Evolutionary conservation across 441 rosid species (phyloP), one percentile per base, ranked within the genome.

Genomic region (Aleurites moluccanus): DNA sequence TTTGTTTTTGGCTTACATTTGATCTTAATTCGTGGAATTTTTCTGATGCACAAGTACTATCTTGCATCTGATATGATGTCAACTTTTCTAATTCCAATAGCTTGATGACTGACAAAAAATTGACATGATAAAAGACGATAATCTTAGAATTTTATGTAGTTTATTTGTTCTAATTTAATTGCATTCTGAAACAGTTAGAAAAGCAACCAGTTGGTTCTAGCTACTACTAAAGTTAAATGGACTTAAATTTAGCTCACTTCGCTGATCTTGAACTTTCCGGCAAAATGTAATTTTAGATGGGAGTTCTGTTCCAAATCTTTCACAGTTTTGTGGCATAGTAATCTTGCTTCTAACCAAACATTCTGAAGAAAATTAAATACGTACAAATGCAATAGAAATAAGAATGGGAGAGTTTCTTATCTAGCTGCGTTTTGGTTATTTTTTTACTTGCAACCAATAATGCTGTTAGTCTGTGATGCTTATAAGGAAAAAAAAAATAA

Each of bases 161-260:
- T 25, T 42, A 33, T 28, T 42, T 9, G 6, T 35, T 35, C 5
- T 0, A 28, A 20, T 10, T 33, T 20, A 27, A 40, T 2, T 64
- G 40, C 20, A 45, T 25, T 59, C 55, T 59, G 27, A 42, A 57
- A 70, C 42, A 56, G 63, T 71, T 16, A 23, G 55, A 71, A 71
- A 70, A 15, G 20, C 38, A 40, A 23, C 33, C 25, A 6, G 9
- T 59, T 71, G 5, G 40, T 38, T 38, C 40, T 38, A 38, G 40
- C 27, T 30, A 7, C 33, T 21, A 47, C 30, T 67, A 44, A 21
- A 42, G 70, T 5, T 67, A 45, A 25, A 45, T 68, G 55, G 30
- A 49, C 28, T 49, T 16, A 2, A 25, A 68, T 28, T 68, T 49
- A 16, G 42, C 35, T 3, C 71, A 47, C 14, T 18, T 72, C 10